Percentiles rank a stretch among this genome's conserved stretches.
phyloP scores from a whole-genome alignment of 495 filamentous ascomycete species.

The Tuber microsphaerosporum region DNA sequence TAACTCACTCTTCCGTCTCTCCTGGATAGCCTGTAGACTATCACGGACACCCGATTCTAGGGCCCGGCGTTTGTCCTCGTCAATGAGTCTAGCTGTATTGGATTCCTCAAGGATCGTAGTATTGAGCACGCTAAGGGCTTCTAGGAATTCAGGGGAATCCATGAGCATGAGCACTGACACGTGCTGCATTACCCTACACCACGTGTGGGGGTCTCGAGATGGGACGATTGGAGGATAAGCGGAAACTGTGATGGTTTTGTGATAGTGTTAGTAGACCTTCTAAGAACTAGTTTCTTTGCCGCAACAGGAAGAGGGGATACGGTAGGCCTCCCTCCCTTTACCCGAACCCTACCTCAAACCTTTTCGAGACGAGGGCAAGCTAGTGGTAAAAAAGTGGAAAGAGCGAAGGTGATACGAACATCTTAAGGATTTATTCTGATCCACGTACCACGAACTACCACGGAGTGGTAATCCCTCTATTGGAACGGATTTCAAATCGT shows the following conservation, averaged over 20 bases:
- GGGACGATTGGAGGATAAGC: conserved; percentile 37
- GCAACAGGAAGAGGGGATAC: not conserved
- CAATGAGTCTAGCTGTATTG: not conserved
- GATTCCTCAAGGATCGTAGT: conserved; percentile 11
- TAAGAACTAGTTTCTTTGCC: not conserved
- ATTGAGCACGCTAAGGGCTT: conserved; percentile 30
- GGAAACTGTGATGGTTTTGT: conserved; percentile 21
- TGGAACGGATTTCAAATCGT: conserved; percentile 9
- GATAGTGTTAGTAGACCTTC: not conserved
- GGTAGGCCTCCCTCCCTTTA: not conserved
- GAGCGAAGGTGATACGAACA: conserved; percentile 15
- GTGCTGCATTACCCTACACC: conserved; percentile 42
- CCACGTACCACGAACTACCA: conserved; percentile 26
- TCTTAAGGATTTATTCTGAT: conserved; percentile 24
- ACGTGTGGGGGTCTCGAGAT: conserved; percentile 31
- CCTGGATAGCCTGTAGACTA: not conserved
- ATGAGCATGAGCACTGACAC: conserved; percentile 47
- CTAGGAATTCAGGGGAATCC: conserved; percentile 44
- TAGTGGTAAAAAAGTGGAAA: not conserved
- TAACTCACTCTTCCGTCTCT: conserved; percentile 9
- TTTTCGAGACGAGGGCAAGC: not conserved
- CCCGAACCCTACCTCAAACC: not conserved
- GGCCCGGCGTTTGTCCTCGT: not conserved
- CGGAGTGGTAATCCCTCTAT: conserved; percentile 33
- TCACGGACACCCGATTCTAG: not conserved